Percentiles rank a stretch among this genome's conserved stretches.
phyloP scores from a whole-genome alignment of 2,329 filamentous ascomycete species.

The Colletotrichum siamense region DNA sequence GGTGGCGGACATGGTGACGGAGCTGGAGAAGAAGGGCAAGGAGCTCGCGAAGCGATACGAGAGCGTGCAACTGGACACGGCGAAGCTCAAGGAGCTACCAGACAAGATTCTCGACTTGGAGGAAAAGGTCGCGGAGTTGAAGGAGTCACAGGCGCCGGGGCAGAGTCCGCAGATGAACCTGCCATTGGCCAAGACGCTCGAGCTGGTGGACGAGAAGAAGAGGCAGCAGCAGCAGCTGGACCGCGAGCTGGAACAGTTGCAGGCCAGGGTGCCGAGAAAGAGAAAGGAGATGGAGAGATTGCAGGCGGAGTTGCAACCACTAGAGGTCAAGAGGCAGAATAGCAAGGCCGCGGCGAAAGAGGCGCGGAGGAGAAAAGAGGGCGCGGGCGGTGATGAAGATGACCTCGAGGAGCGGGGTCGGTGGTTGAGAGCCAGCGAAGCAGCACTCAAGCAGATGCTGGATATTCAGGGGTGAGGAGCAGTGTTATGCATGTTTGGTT shows the following conservation, averaged over 20 bases:
- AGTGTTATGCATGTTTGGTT: background rate
- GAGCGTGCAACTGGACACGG: slow-evolving; percentile 52
- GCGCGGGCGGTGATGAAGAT: slow-evolving; percentile 70
- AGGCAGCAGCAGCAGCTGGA: slow-evolving; percentile 62
- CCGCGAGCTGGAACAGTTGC: slow-evolving; percentile 67
- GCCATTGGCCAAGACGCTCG: slow-evolving; percentile 62
- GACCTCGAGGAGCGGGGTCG: slow-evolving; percentile 78
- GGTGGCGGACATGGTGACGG: slow-evolving; percentile 74
- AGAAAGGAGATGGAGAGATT: slow-evolving; percentile 71
- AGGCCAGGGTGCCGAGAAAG: slow-evolving; percentile 68
- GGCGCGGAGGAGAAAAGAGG: slow-evolving; percentile 71
- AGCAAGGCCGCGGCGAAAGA: slow-evolving; percentile 73
- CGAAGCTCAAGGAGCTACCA: slow-evolving; percentile 57
- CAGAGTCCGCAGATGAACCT: slow-evolving; percentile 55
- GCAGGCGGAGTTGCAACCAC: slow-evolving; percentile 68
- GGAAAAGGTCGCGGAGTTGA: slow-evolving; percentile 50
- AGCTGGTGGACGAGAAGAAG: slow-evolving; percentile 56
- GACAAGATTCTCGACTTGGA: slow-evolving; percentile 54
- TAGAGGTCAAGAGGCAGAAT: slow-evolving; percentile 71
- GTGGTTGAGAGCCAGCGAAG: slow-evolving; percentile 77
- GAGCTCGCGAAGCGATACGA: slow-evolving; percentile 63
- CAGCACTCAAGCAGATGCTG: slow-evolving; percentile 66
- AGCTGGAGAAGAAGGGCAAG: slow-evolving; percentile 70
- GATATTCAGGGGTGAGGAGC: slow-evolving; percentile 51
- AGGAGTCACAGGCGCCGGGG: slow-evolving; percentile 40